Conservation (phyloP, 306 rosid species). For the Myrica gale region DNA sequence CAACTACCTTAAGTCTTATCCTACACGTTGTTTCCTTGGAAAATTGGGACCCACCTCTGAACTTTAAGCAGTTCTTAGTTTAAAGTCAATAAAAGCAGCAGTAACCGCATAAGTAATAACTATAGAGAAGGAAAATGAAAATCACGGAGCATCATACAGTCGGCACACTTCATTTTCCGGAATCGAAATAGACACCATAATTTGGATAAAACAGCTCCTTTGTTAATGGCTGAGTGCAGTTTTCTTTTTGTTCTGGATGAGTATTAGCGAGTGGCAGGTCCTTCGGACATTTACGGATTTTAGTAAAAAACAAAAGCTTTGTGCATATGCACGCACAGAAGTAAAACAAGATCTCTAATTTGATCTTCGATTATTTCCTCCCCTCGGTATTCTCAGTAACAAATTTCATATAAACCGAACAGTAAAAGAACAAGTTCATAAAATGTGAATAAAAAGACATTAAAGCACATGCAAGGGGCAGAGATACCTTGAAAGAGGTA, state of each 20-base stretch:
- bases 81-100: not conserved
- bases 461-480: not conserved
- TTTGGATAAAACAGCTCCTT: not conserved
- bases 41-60: not conserved
- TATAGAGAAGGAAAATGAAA: not conserved
- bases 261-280: not conserved
- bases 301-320: too few relatives aligned
- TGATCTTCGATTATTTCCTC: not conserved
- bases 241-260: not conserved
- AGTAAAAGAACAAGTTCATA: too few relatives aligned
- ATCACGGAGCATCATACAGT: not conserved
- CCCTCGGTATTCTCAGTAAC: not conserved
- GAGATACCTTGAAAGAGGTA: slow-evolving; percentile 66
- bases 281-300: too few relatives aligned
- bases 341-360: not conserved
- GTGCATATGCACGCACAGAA: not conserved
- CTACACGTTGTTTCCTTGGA: not conserved
- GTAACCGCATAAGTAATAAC: not conserved
- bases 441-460: not conserved
- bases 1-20: not conserved
- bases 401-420: not conserved
- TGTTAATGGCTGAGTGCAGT: not conserved
- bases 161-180: not conserved
- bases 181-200: not conserved
- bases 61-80: not conserved